phyloP scores from a whole-genome alignment of 2,329 filamentous ascomycete genomes.

The Colletotrichum sp. region DNA sequence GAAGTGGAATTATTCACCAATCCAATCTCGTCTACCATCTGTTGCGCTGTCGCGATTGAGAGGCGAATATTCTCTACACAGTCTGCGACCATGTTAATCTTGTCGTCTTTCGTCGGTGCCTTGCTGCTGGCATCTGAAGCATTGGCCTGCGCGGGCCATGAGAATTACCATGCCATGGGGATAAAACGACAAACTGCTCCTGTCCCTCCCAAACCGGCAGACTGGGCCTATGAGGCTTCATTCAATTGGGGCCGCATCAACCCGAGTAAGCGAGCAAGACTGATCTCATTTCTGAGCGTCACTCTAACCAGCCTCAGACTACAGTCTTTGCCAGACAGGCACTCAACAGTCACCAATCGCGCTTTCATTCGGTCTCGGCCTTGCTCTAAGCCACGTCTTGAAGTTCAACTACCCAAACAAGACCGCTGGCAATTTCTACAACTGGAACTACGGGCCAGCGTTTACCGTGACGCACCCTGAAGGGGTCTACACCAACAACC shows the following conservation, averaged over 20 bases:
- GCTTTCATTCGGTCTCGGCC: conserved; percentile 41
- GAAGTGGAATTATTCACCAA: neutral
- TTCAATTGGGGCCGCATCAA: conserved; percentile 21
- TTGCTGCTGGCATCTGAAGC: neutral
- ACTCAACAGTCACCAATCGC: conserved; percentile 56
- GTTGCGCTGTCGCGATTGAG: neutral
- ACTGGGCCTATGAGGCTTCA: conserved; percentile 20
- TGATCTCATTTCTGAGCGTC: neutral
- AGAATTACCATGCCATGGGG: conserved; percentile 1
- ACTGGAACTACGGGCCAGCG: conserved; percentile 54
- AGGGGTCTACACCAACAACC: conserved; percentile 39
- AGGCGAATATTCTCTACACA: neutral
- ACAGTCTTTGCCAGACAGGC: conserved; percentile 49
- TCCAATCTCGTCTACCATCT: neutral
- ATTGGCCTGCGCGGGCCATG: conserved; percentile 6
- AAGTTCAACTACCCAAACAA: conserved; percentile 44
- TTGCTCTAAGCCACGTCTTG: conserved; percentile 43
- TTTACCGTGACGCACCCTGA: conserved; percentile 42
- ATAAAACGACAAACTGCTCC: neutral
- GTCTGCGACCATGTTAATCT: neutral
- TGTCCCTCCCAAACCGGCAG: neutral
- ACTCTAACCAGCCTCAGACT: neutral
- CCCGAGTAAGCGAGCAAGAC: neutral
- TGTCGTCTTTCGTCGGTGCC: neutral
- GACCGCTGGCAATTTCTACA: conserved; percentile 45